Evolutionary conservation across 179 eudicot species (phyloP), one percentile per base, ranked within the genome.

Genomic region (Nepenthes alata): DNA sequence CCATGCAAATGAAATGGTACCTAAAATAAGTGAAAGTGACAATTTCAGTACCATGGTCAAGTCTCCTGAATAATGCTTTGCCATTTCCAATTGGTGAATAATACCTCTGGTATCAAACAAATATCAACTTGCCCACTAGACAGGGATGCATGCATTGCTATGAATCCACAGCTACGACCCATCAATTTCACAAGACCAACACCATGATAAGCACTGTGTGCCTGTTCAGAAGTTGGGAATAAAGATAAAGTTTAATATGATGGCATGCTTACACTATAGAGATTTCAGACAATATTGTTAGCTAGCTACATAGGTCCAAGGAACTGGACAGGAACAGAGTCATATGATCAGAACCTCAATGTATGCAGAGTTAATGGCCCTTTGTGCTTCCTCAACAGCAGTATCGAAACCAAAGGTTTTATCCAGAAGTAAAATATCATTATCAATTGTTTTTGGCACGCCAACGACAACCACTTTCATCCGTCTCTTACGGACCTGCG

Each of bases 341-440:
- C 47, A 59, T 10, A 25, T 67, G 16, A 35, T 50, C 37, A 38
- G 37, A 64, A 94, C 99, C 94, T 94, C 99, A 65, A 90, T 94
- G 64, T 94, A 94, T 14, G 99, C 99, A 68, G 99, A 85, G 74
- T 90, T 87, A 13, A 94, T 87, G 58, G 99, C 99, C 70, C 99
- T 79, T 64, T 89, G 97, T 13, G 99, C 97, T 81, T 89, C 99
- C 80, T 94, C 99, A 55, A 94, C 99, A 35, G 99, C 99, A 53
- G 99, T 87, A 70, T 94, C 99, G 72, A 94, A 94, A 64, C 99
- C 99, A 81, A 94, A 94, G 57, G 97, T 94, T 64, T 94, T 94
- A 64, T 94, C 99, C 99, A 94, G 89, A 45, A 89, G 83, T 79
- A 94, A 70, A 66, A 94, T 94, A 76, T 94, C 99, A 61, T 94